Base-by-base conservation (phyloP, 257 asterid species). In the Scutellaria minor region DNA sequence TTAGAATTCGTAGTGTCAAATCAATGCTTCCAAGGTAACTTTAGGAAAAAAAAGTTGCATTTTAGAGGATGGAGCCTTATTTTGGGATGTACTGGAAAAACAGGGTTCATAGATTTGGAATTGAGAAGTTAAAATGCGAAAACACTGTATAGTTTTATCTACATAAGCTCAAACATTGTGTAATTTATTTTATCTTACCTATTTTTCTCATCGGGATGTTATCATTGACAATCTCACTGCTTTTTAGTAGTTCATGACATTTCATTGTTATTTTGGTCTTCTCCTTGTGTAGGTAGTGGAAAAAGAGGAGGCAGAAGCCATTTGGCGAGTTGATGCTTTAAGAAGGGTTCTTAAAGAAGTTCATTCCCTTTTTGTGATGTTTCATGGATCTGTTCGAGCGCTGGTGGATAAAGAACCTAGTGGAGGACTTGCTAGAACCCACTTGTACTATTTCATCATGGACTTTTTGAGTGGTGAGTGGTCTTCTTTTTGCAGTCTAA, bases 391-490 rank as follows among this genome's bases (percentile, higher is more conserved):
- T 66, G 78, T 92, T 45, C 84, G 98, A 82, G 82, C 81, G 52
- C 72, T 92, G 87, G 89, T 87, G 53, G 98, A 95, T 82, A 91
- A 84, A 84, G 99, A 95, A 77, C 96, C 97, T 5, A 80, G 91
- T 35, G 99, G 98, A 77, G 97, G 88, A 67, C 92, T 90, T 71
- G 85, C 80, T 61, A 83, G 98, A 68, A 85, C 85, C 48, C 95
- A 86, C 80, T 77, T 95, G 75, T 88, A 87, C 82, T 88, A 84
- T 78, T 95, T 95, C 88, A 80, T 92, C 81, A 87, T 88, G 97
- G 98, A 95, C 79, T 95, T 85, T 85, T 71, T 95, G 81, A 90
- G 93, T 75, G 98, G 99, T 94, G 75, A 91, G 98, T 78, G 69
- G 31, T 66, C 80, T 77, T 50, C 62, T 48, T 37, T 74, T 64